Evolutionary conservation across 805 yeast genomes (phyloP).

Genomic region (Candida ulmi): DNA sequence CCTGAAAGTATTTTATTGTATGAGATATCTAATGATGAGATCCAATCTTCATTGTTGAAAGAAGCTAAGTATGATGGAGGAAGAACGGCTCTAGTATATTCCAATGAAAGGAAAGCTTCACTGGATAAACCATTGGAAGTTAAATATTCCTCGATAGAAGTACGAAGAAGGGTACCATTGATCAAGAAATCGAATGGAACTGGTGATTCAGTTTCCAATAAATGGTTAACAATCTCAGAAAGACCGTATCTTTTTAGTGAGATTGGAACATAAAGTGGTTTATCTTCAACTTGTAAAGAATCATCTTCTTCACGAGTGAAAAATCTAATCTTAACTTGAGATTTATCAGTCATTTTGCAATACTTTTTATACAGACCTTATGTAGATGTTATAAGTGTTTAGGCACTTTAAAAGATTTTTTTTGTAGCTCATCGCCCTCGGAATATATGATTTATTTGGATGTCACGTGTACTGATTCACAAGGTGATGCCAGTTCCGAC

Average conservation of each 20-base stretch:
- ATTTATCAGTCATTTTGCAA: slow-evolving; percentile 27
- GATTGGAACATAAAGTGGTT: slow-evolving; percentile 85
- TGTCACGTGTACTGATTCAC: too few species aligned
- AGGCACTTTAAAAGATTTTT: slow-evolving; percentile 1
- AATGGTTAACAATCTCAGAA: slow-evolving; percentile 91
- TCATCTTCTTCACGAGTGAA: slow-evolving; percentile 83
- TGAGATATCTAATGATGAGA: slow-evolving; percentile 55
- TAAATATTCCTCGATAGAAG: slow-evolving; percentile 76
- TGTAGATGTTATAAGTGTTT: neutral
- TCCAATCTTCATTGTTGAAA: slow-evolving; percentile 93
- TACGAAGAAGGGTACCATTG: slow-evolving; percentile 75
- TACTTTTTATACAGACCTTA: neutral
- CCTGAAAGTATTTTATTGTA: slow-evolving; percentile 68
- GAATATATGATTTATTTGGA: neutral
- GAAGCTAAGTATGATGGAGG: slow-evolving; percentile 93
- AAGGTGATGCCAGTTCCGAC: too few species aligned
- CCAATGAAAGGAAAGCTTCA: slow-evolving; percentile 74
- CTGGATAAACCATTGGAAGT: slow-evolving; percentile 70
- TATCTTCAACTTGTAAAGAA: slow-evolving; percentile 67
- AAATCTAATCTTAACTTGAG: slow-evolving; percentile 77
- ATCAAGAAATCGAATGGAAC: slow-evolving; percentile 91
- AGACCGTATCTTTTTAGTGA: slow-evolving; percentile 84
- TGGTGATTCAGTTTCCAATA: slow-evolving; percentile 54
- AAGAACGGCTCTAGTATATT: slow-evolving; percentile 85
- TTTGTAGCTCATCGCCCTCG: slow-evolving; percentile 7